phyloP scores from a whole-genome alignment of 2,329 filamentous ascomycete genomes.

The Scedosporium boydii region DNA sequence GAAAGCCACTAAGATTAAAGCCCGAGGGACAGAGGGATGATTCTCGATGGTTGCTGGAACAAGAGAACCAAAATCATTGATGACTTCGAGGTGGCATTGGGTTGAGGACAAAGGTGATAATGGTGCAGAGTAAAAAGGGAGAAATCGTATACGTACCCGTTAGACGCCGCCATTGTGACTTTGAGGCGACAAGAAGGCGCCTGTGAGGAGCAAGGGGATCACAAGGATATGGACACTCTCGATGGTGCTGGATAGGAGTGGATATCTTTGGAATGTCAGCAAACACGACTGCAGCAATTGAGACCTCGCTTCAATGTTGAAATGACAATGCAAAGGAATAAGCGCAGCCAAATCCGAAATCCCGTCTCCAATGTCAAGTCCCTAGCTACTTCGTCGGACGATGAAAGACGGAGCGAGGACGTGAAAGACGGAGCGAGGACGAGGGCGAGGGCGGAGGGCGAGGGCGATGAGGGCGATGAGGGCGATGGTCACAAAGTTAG shows the following conservation, averaged over 20 bases:
- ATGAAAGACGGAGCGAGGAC: neutral
- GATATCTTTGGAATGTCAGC: neutral
- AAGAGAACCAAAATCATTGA: neutral
- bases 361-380: no score
- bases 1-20: neutral
- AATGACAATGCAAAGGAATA: neutral
- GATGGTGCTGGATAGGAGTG: neutral
- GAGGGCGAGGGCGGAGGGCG: no score
- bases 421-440: no score
- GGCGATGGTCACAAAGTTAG: neutral
- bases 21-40: neutral
- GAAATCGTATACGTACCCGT: slow-evolving; percentile 17
- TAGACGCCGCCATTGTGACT: slow-evolving; percentile 23
- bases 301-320: neutral
- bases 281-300: neutral
- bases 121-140: slow-evolving; percentile 1
- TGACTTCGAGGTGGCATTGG: neutral
- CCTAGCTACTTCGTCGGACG: no score
- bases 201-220: neutral
- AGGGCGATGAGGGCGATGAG: no score
- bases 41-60: no score
- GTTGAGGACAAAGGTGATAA: neutral
- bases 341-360: no score
- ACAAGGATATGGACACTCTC: neutral
- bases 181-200: neutral